Evolutionary conservation across 257 asterid genomes (phyloP), one percentile per base, ranked within the genome.

Genomic region (Salvia rosmarinus): DNA sequence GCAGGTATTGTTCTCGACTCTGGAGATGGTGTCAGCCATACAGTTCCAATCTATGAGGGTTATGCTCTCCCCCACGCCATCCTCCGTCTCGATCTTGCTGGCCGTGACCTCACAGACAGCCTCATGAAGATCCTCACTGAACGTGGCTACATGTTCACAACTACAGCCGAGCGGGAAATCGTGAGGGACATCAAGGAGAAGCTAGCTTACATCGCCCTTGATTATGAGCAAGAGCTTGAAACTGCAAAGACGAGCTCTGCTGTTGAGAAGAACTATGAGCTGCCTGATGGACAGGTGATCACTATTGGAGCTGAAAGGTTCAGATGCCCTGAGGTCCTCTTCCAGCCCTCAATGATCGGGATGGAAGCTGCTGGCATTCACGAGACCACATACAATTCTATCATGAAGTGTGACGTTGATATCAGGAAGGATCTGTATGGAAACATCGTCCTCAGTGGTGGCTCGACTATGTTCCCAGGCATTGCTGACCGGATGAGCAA

Each of bases 401-500:
- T 83, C 77, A 83, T 83, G 85, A 80, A 83, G 80, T 83, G 87
- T 28, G 87, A 83, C 1, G 88, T 80, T 25, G 87, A 83, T 80
- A 83, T 83, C 68, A 83, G 87, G 83, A 83, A 83, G 83, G 87
- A 83, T 75, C 73, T 83, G 61, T 83, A 83, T 1, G 87, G 87
- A 0, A 83, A 83, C 73, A 83, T 83, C 5, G 87, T 83, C 6
- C 87, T 83, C 25, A 83, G 87, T 68, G 87, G 87, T 67, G 87
- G 87, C 6, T 74, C 87, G 12, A 83, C 87, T 34, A 83, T 83
- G 87, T 83, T 80, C 73, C 51, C 79, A n/a, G 87, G 87, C 43
- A 83, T 83, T 72, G 87, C 87, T 17, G 87, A 83, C 73, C 59
- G 87, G 67, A 83, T 83, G 87, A 83, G 85, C 81, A 83, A 83